Evolutionary conservation across 345 rosid species (phyloP).

Genomic region (Acer saccharum): DNA sequence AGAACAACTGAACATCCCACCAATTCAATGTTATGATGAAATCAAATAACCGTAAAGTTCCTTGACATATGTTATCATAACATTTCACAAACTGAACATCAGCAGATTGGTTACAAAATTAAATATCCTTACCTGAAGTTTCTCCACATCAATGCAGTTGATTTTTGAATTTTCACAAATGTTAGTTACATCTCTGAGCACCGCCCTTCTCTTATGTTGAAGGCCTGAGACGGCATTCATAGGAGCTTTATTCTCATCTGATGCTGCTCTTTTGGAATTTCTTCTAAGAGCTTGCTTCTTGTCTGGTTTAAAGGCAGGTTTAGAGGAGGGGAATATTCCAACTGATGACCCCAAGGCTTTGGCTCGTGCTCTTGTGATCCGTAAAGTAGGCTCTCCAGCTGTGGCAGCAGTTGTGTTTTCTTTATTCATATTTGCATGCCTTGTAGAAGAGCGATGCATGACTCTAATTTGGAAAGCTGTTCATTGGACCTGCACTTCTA

Average conservation of each 20-base stretch:
- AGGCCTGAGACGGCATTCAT: slow-evolving; percentile 28
- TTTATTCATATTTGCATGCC: slow-evolving; percentile 62
- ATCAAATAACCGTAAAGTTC: neutral
- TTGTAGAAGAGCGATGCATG: slow-evolving; percentile 35
- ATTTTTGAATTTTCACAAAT: slow-evolving; percentile 29
- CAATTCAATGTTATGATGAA: neutral
- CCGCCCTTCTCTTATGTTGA: slow-evolving; percentile 78
- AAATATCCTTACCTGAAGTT: slow-evolving; percentile 46
- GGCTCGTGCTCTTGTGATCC: slow-evolving; percentile 78
- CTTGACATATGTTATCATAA: neutral
- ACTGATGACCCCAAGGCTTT: slow-evolving; percentile 55
- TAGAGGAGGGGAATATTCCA: slow-evolving; percentile 51
- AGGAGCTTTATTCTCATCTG: slow-evolving; percentile 49
- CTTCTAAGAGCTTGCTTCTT: slow-evolving; percentile 41
- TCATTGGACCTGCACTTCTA: slow-evolving; percentile 50
- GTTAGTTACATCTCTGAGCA: slow-evolving; percentile 79
- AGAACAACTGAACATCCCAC: slow-evolving; percentile 13
- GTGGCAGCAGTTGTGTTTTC: slow-evolving; percentile 47
- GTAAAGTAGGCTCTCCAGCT: slow-evolving; percentile 37
- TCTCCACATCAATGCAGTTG: slow-evolving; percentile 40
- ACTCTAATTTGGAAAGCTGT: slow-evolving; percentile 28
- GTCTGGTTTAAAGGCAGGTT: slow-evolving; percentile 65
- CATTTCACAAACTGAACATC: neutral
- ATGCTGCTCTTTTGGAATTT: slow-evolving; percentile 49
- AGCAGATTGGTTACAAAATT: slow-evolving; percentile 11